A percentile compares a stretch with the other conserved stretches of the same genome.
Conservation (phyloP, 2,329 filamentous ascomycete genomes). For the Ascochyta lentis region DNA sequence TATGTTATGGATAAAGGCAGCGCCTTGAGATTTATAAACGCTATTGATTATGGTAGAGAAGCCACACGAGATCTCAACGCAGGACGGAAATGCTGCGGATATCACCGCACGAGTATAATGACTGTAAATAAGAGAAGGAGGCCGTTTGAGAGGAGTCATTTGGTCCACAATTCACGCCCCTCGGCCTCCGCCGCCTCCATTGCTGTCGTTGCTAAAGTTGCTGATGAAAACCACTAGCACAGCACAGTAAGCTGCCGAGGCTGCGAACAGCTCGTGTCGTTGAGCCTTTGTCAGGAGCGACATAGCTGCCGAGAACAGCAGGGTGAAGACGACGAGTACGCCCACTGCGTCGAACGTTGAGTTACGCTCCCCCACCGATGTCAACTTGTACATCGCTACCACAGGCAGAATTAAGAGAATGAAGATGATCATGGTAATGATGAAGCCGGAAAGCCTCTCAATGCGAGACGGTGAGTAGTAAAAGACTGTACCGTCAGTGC, state of each 20-base stretch:
- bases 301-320: slow-evolving; percentile 45
- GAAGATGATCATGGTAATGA: slow-evolving; percentile 50
- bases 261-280: slow-evolving; percentile 47
- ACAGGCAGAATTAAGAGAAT: slow-evolving; percentile 47
- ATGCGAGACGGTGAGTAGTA: slow-evolving; percentile 45
- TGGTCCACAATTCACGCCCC: no score
- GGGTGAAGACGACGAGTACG: slow-evolving; percentile 50
- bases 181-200: not conserved
- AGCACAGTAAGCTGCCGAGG: slow-evolving; percentile 46
- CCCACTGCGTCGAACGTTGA: slow-evolving; percentile 49
- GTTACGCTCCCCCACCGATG: slow-evolving; percentile 30
- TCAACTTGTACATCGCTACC: slow-evolving; percentile 46
- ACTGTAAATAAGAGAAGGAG: no score
- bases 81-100: no score
- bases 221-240: slow-evolving; percentile 49
- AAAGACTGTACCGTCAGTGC: no score
- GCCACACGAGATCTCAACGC: no score
- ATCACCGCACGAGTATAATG: no score
- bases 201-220: slow-evolving; percentile 36
- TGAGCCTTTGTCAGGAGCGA: slow-evolving; percentile 41
- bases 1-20: no score
- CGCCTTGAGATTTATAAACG: no score
- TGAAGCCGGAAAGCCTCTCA: slow-evolving; percentile 42
- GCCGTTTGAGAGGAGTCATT: no score
- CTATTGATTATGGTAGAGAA: no score